Conservation (phyloP, 257 asterid genomes). For the Mitragyna speciosa region DNA sequence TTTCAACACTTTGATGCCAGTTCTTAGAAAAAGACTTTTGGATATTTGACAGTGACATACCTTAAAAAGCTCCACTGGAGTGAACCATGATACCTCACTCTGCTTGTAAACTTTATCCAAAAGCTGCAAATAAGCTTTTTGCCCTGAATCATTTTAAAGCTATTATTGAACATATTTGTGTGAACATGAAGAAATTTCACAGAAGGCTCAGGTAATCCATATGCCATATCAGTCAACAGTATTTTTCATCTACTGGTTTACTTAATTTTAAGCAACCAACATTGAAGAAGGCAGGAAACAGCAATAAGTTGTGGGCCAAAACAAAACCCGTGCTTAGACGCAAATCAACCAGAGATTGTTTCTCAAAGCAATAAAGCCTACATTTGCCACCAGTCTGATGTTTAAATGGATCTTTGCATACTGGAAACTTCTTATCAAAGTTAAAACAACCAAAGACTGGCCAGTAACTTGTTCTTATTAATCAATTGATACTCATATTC, state of each 20-base stretch:
- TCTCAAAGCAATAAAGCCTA: background rate
- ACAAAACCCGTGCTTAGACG: background rate
- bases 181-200: background rate
- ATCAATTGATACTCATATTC: background rate
- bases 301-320: background rate
- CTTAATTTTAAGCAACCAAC: background rate
- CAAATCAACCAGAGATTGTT: background rate
- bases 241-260: background rate
- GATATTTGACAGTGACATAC: constrained; percentile 32
- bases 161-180: background rate
- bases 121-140: constrained; percentile 77
- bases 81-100: constrained; percentile 91
- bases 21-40: background rate
- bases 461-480: background rate
- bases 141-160: constrained; percentile 46
- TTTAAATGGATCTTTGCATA: too few species aligned
- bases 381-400: too few species aligned
- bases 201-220: background rate
- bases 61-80: constrained; percentile 98
- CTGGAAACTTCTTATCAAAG: background rate
- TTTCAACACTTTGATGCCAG: background rate
- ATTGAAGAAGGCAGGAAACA: background rate
- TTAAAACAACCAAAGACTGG: background rate
- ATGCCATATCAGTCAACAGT: background rate
- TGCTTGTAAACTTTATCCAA: constrained; percentile 87